A percentile compares a stretch with the other conserved stretches of the same genome.
phyloP scores from a whole-genome alignment of 306 rosid species.

The Inga laurina region DNA sequence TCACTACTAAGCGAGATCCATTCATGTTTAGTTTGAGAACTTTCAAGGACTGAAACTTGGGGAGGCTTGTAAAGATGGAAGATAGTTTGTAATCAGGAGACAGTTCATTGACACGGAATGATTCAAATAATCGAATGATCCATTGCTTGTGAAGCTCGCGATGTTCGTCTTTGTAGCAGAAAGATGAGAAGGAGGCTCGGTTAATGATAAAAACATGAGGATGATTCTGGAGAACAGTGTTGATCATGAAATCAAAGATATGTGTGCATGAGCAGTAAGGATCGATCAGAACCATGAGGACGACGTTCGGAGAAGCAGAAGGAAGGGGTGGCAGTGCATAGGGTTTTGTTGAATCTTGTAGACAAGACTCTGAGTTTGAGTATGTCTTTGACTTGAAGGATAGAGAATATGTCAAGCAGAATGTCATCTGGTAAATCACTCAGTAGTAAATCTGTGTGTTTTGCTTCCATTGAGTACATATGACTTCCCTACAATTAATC shows the following conservation, averaged over 20 bases:
- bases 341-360: neutral
- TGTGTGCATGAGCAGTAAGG: neutral
- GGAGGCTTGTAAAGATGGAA: neutral
- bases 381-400: neutral
- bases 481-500: neutral
- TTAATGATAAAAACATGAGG: neutral
- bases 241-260: neutral
- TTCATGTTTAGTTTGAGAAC: neutral
- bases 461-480: neutral
- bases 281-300: neutral
- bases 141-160: neutral
- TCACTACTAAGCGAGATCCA: too few relatives aligned
- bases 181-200: neutral
- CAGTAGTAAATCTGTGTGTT: neutral
- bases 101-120: neutral
- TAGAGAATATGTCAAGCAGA: neutral
- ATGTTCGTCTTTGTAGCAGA: neutral
- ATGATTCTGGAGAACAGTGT: neutral
- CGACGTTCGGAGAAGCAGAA: neutral
- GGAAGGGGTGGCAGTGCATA: neutral
- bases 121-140: neutral
- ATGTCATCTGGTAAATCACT: neutral
- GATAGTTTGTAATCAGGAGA: neutral
- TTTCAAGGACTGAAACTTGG: neutral
- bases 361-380: neutral